Evolutionary conservation across 768 basidiomycete genomes (phyloP), one percentile per base, ranked within the genome.

Genomic region (Epithele typhae): DNA sequence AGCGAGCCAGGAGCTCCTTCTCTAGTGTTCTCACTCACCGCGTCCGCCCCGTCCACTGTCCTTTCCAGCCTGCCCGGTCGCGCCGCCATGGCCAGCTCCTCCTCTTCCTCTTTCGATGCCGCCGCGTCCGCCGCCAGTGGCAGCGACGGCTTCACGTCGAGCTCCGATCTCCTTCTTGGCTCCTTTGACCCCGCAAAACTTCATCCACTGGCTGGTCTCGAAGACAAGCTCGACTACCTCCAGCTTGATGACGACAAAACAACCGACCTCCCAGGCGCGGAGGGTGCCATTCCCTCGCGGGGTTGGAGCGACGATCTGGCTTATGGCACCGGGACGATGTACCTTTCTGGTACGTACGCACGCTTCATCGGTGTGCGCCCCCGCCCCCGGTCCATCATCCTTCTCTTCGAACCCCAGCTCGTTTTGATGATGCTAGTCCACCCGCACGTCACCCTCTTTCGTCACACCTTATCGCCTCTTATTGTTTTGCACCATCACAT

Each of bases 261-360:
- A 58, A 92, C 70, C 66, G 82, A 91, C 45, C 73, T 96, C 51
- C 92, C 92, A 63, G 96, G 96, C 41, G 82, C 89, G 58, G 79
- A 76, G 58, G 92, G 89, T 50, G 93, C 94, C 48, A 80, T 99
- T 55, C 93, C 94, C 58, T 89, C 86, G 64, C 76, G 96, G 73
- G 93, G 96, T 53, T 98, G 92, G 94, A 90, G 92, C 71, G 96
- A 99, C 74, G 96, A 99, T 73, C 72, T 99, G 50, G 97, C 93
- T 79, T 97, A 98, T 71, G 96, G 96, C 62, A 97, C 94, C 60
- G 96, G 96, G 54, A 94, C 94, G 56, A 96, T 93, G 74, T 99
- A 99, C 82, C 83, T 99, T 47, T 79, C 88, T 67, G 95, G 95
- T 97, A 64, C 64, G 91, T 84, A 74, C 76, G n/a, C n/a, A n/a